Evolutionary conservation across 176 grass and related monocot genomes (phyloP), one percentile per base, ranked within the genome.

Genomic region (Panicum miliaceum): DNA sequence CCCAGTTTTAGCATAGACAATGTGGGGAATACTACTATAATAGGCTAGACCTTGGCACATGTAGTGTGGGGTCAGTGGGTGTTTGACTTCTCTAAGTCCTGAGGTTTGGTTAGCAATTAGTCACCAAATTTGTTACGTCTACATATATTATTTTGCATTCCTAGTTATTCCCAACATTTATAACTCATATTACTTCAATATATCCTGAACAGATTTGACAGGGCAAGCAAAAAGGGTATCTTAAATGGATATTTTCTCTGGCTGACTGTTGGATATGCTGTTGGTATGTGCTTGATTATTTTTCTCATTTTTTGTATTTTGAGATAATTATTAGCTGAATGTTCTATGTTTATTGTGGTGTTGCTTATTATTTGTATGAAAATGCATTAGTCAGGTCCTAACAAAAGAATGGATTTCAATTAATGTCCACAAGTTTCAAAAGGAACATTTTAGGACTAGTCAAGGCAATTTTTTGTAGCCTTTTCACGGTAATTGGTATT

Each of bases 181-280:
- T 76, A 4, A 27, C 4, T 25, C 2, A 71, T 62, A 82, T 68
- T 63, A 29, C 37, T 84, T 67, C 2, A 7, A 7, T 77, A 41
- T 75, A 20, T 42, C 23, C 43, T 58, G 35, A 84, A 65, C 88
- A 98, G 93, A 88, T 98, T 92, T 84, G 96, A 98, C 71, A 95
- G 93, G 86, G 76, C 91, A 74, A 87, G 61, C 72, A 93, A 89
- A 80, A 95, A 90, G 9, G 85, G 96, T 19, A 64, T 90, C 89
- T 71, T 84, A 57, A 94, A 92, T 89, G 96, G 96, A 35, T 98
- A 95, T 83, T 98, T 98, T 86, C 83, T 98, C 3, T 98, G 93
- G 96, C 41, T 98, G 76, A 94, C 68, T 25, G 38, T 94, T 77
- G 96, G 96, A 45, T 98, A 98, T 90, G 87, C 87, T 76, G 89